phyloP scores from a whole-genome alignment of 1,284 basidiomycete genomes.

The Ustilago cynodontis region DNA sequence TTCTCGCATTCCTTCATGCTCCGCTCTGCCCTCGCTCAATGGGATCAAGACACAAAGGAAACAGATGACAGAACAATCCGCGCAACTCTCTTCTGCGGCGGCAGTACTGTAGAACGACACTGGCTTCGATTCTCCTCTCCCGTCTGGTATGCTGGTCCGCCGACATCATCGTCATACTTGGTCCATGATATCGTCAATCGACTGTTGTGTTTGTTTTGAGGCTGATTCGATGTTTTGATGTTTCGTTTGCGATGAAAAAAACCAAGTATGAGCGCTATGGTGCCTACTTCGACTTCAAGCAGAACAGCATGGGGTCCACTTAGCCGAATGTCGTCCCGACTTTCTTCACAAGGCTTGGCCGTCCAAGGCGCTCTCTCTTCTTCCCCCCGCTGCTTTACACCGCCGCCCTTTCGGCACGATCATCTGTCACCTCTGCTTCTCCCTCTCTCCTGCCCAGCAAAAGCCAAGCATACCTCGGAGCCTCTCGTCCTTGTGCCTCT shows the following conservation, averaged over 20 bases:
- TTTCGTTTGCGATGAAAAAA: neutral
- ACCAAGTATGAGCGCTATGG: neutral
- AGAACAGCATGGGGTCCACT: neutral
- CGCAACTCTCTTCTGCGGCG: neutral
- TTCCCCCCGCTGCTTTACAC: neutral
- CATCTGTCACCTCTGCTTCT: constrained; percentile 4
- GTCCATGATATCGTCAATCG: no score
- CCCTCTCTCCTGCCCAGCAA: neutral
- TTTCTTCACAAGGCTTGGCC: neutral
- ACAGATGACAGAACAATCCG: constrained; percentile 4
- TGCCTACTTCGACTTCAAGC: neutral
- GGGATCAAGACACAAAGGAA: neutral
- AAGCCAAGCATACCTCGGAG: constrained; percentile 3
- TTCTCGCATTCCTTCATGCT: neutral
- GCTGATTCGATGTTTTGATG: neutral
- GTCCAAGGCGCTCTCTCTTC: neutral
- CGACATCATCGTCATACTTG: neutral
- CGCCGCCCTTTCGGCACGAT: constrained; percentile 13
- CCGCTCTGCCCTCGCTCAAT: neutral
- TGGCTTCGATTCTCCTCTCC: neutral
- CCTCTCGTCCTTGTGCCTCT: neutral
- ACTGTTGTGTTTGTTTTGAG: neutral
- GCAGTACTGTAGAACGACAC: constrained; percentile 1
- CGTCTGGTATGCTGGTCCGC: neutral
- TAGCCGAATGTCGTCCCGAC: constrained; percentile 15